phyloP scores from a whole-genome alignment of 176 grass and related monocot genomes.

The Triticum monococcum region DNA sequence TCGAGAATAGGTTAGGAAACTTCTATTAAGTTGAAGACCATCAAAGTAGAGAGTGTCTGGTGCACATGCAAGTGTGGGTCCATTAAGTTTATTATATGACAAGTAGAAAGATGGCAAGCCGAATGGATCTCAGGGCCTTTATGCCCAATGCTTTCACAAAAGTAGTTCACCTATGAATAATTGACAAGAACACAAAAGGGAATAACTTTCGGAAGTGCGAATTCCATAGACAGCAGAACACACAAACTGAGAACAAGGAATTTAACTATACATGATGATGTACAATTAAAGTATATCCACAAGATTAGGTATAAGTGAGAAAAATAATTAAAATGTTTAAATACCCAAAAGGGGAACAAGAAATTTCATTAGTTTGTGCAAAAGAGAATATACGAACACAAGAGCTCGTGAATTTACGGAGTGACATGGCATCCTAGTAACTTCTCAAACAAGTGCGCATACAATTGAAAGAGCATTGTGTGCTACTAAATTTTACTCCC shows the following conservation, averaged over 20 bases:
- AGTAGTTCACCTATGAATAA: conserved; percentile 19
- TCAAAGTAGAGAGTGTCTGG: neutral
- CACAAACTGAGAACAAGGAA: neutral
- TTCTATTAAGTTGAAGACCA: conserved; percentile 3
- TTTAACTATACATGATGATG: neutral
- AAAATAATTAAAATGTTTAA: neutral
- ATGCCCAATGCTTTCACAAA: neutral
- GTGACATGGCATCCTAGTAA: neutral
- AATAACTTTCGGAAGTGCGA: neutral
- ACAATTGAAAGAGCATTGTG: neutral
- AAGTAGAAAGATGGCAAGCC: neutral
- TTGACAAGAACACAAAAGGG: neutral
- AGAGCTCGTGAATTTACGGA: neutral
- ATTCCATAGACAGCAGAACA: neutral
- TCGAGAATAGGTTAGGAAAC: neutral
- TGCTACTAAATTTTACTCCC: neutral
- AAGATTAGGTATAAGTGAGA: neutral
- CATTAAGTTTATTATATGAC: neutral
- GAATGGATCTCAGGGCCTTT: neutral
- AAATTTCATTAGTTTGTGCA: neutral
- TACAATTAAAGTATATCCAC: neutral
- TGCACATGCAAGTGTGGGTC: too few relatives aligned
- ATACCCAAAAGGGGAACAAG: neutral
- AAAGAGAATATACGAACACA: neutral
- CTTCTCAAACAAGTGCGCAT: neutral